Percentiles rank a stretch among this genome's conserved stretches.
These are phyloP conservation scores for Leccinum pachyderme DNA, from an alignment of 1,284 basidiomycete species.

Conservation along the genomic window DNA sequence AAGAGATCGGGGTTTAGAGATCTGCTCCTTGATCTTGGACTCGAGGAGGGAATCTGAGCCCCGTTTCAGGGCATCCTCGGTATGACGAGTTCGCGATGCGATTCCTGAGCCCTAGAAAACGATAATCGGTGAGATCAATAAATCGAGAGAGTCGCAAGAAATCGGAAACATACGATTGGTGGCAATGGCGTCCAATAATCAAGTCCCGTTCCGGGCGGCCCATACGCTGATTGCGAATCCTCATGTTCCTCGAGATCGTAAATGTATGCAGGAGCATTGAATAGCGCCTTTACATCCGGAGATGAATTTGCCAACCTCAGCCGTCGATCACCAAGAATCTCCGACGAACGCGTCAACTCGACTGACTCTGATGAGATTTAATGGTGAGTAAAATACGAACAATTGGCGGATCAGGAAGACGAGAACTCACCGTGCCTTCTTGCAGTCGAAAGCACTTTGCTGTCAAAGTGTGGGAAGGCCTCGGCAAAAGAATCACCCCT, in stretches of 20 bases:
- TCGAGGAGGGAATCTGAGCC: conserved; percentile 88
- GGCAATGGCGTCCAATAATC: conserved; percentile 78
- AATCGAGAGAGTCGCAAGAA: conserved; percentile 13
- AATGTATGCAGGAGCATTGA: conserved; percentile 78
- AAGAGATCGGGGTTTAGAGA: conserved; percentile 70
- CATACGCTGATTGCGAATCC: conserved; percentile 57
- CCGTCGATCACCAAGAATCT: conserved; percentile 71
- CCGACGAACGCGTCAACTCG: conserved; percentile 67
- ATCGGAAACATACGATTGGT: conserved; percentile 58
- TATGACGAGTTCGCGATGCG: conserved; percentile 59
- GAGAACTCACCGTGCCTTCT: conserved; percentile 59
- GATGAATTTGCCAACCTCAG: conserved; percentile 84
- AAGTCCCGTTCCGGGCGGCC: conserved; percentile 40
- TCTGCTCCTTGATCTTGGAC: conserved; percentile 78
- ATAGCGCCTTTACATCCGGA: conserved; percentile 93
- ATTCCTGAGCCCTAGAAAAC: conserved; percentile 58
- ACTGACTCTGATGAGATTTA: conserved; percentile 56
- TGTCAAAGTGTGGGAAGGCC: conserved; percentile 96
- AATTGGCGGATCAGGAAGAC: conserved; percentile 5
- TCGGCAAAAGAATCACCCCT: conserved; percentile 92
- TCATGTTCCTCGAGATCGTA: conserved; percentile 73
- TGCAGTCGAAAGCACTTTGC: conserved; percentile 84
- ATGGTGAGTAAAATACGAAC: conserved; percentile 16
- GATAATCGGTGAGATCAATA: conserved; percentile 19
- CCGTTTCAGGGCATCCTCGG: conserved; percentile 76